phyloP scores from a whole-genome alignment of 2,329 filamentous ascomycete species.

The Myriosclerotinia duriaeana region DNA sequence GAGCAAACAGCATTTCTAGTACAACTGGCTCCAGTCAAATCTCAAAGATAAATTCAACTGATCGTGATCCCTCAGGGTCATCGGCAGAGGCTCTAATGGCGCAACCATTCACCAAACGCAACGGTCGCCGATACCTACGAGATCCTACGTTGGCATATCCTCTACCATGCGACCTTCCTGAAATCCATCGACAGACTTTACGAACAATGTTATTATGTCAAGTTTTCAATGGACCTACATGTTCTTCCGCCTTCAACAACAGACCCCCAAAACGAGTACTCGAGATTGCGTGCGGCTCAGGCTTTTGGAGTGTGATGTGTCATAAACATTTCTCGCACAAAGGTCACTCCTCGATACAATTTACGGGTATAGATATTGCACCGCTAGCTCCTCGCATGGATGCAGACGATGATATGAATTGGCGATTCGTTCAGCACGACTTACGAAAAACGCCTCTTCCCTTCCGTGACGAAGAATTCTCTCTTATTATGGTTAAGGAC shows the following conservation, averaged over 20 bases:
- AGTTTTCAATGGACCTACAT: constrained; percentile 77
- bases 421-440: constrained; percentile 88
- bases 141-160: constrained; percentile 73
- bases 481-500: constrained; percentile 87
- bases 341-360: constrained; percentile 69
- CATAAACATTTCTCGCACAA: constrained; percentile 72
- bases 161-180: constrained; percentile 82
- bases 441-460: constrained; percentile 73
- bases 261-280: constrained; percentile 75
- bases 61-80: constrained; percentile 25
- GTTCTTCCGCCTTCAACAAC: constrained; percentile 64
- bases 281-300: constrained; percentile 84
- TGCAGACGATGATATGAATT: constrained; percentile 72
- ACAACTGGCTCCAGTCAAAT: constrained; percentile 37
- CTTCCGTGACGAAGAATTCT: constrained; percentile 76
- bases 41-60: constrained; percentile 36
- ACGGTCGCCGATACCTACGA: constrained; percentile 80
- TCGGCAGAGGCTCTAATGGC: constrained; percentile 32
- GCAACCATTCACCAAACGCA: constrained; percentile 66
- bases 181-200: constrained; percentile 84
- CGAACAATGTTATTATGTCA: constrained; percentile 78
- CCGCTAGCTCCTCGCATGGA: constrained; percentile 64
- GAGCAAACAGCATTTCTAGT: constrained; percentile 38
- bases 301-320: constrained; percentile 86
- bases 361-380: constrained; percentile 80